phyloP scores from a whole-genome alignment of 2,329 filamentous ascomycete genomes.

The Aspergillus thermomutatus region DNA sequence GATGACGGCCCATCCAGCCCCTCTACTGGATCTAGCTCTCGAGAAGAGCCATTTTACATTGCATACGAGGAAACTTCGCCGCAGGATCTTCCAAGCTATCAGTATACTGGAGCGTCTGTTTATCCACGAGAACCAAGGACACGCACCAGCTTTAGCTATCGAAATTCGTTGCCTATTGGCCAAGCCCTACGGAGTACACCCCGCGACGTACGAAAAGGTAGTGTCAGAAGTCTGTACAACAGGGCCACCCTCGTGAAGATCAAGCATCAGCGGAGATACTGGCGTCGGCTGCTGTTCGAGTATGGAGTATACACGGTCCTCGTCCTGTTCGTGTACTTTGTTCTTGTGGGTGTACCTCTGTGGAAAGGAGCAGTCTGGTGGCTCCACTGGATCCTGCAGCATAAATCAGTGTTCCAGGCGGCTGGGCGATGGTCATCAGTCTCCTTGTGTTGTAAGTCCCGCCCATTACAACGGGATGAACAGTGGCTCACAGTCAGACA shows the following conservation, averaged over 20 bases:
- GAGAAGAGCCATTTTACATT: not conserved
- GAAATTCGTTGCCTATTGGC: not conserved
- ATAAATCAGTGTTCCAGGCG: constrained; percentile 40
- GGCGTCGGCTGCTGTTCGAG: constrained; percentile 38
- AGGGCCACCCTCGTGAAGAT: constrained; percentile 6
- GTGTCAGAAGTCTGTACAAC: constrained; percentile 8
- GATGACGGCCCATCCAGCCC: not conserved
- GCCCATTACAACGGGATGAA: not conserved
- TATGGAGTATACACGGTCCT: constrained; percentile 37
- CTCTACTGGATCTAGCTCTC: not conserved
- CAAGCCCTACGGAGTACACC: not conserved
- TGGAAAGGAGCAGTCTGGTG: constrained; percentile 47
- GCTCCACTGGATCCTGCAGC: constrained; percentile 40
- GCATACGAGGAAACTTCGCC: not conserved
- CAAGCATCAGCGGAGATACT: constrained; percentile 28
- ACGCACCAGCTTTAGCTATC: not conserved
- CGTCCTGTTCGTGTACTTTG: constrained; percentile 43
- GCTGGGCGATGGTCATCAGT: constrained; percentile 40
- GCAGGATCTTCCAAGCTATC: not conserved
- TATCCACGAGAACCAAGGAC: not conserved
- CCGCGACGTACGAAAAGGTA: constrained; percentile 1
- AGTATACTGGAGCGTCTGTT: not conserved
- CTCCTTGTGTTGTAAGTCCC: constrained; percentile 37
- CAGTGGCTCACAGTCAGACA: not conserved
- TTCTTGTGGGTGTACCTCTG: constrained; percentile 45